These are phyloP conservation scores for Pseudogymnoascus sp. DNA, from an alignment of 2,329 filamentous ascomycete species.

Conservation along the genomic window DNA sequence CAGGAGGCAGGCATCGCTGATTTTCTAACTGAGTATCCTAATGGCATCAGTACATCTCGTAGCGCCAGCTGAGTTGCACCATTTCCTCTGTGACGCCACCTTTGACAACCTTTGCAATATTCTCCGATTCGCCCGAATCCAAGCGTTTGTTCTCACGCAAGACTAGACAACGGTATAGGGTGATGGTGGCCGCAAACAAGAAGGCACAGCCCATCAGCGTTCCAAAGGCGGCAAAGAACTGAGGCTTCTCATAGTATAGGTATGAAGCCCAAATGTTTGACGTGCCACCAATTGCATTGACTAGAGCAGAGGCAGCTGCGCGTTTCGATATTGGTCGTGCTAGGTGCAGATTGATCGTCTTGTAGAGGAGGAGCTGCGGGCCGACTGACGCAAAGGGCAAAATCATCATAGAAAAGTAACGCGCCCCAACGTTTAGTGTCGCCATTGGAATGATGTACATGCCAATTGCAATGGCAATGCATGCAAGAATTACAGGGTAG, in stretches of 20 bases:
- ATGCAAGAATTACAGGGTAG: slow-evolving; percentile 29
- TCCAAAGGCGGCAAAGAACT: slow-evolving; percentile 35
- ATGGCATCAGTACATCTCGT: slow-evolving; percentile 35
- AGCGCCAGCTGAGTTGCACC: slow-evolving; percentile 35
- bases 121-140: slow-evolving; percentile 29
- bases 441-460: slow-evolving; percentile 34
- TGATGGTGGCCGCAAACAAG: slow-evolving; percentile 29
- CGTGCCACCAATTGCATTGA: slow-evolving; percentile 32
- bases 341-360: slow-evolving; percentile 35
- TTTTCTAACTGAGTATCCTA: not conserved
- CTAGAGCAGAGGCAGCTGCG: slow-evolving; percentile 33
- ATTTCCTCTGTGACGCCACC: slow-evolving; percentile 37
- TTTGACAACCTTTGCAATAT: slow-evolving; percentile 33
- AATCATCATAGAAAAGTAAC: slow-evolving; percentile 37
- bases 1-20: not conserved
- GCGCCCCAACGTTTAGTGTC: slow-evolving; percentile 31
- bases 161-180: slow-evolving; percentile 32
- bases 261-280: slow-evolving; percentile 32
- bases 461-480: slow-evolving; percentile 27
- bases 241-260: slow-evolving; percentile 30
- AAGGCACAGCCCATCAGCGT: slow-evolving; percentile 29
- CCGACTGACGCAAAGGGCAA: slow-evolving; percentile 33
- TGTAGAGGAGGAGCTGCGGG: slow-evolving; percentile 34
- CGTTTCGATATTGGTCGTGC: slow-evolving; percentile 35
- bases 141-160: slow-evolving; percentile 32